Conservation (phyloP, 495 filamentous ascomycete species). For the Xylaria grammica region DNA sequence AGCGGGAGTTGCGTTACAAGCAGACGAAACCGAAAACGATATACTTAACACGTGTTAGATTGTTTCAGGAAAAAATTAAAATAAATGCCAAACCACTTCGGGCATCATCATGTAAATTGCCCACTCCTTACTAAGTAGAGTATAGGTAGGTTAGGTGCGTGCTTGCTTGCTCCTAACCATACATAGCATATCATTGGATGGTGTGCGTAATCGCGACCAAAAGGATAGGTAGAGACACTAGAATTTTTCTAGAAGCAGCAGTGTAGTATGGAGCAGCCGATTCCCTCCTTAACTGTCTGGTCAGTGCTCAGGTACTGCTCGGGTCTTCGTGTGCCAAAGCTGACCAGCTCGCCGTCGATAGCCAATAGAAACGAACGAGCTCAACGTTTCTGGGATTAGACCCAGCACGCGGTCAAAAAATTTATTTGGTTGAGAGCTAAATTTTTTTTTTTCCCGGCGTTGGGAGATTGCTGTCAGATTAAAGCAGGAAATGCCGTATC, state of each 20-base stretch:
- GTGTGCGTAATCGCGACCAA: constrained; percentile 2
- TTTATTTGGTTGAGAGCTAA: constrained; percentile 11
- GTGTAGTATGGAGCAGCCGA: neutral
- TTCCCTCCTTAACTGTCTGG: neutral
- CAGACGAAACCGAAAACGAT: neutral
- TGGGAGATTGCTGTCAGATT: constrained; percentile 22
- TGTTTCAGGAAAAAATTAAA: constrained; percentile 15
- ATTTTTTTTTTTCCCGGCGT: constrained; percentile 9
- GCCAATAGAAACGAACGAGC: neutral
- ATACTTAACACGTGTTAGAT: no score
- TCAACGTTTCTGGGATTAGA: constrained; percentile 7
- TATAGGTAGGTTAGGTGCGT: no score
- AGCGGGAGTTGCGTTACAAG: neutral
- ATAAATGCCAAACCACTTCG: neutral
- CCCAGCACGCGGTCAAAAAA: constrained; percentile 11
- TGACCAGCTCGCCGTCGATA: neutral
- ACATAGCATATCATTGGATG: neutral
- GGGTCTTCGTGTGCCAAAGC: neutral
- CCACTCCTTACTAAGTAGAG: no score
- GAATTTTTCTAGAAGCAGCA: constrained; percentile 21
- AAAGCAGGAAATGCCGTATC: constrained; percentile 5
- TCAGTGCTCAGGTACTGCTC: neutral
- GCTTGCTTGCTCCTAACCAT: no score
- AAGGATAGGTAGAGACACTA: neutral
- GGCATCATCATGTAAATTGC: no score